Evolutionary conservation across 441 rosid genomes (phyloP).

Genomic region (Arabidopsis hybrid): DNA sequence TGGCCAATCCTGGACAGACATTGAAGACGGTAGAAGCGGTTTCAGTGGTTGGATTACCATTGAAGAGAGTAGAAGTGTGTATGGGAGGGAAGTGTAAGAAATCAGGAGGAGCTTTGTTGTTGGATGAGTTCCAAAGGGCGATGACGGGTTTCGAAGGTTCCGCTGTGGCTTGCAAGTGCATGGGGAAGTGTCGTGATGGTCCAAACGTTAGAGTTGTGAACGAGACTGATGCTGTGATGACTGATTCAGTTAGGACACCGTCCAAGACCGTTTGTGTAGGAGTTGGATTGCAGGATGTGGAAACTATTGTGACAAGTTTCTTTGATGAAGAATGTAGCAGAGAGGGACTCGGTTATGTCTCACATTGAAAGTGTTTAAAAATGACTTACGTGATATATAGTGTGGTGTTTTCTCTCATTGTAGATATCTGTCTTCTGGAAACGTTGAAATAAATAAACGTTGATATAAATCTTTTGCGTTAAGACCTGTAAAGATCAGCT

Average conservation of each 20-base stretch:
- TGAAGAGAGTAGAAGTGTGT: conserved; percentile 68
- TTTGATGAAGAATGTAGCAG: conserved; percentile 41
- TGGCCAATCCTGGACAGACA: conserved; percentile 16
- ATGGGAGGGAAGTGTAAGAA: conserved; percentile 86
- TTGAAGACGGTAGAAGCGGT: conserved; percentile 21
- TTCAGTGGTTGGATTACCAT: conserved; percentile 20
- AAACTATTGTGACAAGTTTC: conserved; percentile 57
- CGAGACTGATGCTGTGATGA: conserved; percentile 36
- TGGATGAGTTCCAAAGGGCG: conserved; percentile 62
- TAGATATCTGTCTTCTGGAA: conserved; percentile 27
- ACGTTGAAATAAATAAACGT: not conserved
- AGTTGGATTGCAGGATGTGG: conserved; percentile 74
- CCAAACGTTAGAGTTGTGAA: conserved; percentile 66
- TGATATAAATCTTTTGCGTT: not conserved
- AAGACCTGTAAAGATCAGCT: no score
- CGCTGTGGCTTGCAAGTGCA: conserved; percentile 75
- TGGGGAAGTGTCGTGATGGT: conserved; percentile 81
- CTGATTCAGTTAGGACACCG: conserved; percentile 46
- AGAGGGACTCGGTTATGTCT: conserved; percentile 38
- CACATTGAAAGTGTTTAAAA: conserved; percentile 26
- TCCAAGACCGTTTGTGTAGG: conserved; percentile 63
- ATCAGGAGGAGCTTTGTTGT: conserved; percentile 62
- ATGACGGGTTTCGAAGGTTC: conserved; percentile 54
- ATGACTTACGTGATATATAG: not conserved
- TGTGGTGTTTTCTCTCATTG: conserved; percentile 14